Percentiles rank a stretch among this genome's conserved stretches.
These are phyloP conservation scores for Colletotrichum liaoningense DNA, from an alignment of 2,329 filamentous ascomycete genomes.

Conservation along the genomic window DNA sequence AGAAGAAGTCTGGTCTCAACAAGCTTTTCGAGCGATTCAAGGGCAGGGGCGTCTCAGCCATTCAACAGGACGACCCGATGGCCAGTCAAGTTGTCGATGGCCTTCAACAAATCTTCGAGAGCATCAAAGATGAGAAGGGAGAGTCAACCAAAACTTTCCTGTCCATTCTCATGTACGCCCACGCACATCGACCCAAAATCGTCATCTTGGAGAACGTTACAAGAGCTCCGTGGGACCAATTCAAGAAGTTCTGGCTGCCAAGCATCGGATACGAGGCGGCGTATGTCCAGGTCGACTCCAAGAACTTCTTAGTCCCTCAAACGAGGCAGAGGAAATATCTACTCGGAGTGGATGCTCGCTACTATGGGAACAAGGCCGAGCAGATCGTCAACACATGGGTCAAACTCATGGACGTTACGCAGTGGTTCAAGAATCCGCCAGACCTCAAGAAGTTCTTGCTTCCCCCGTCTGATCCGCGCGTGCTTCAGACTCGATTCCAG, in stretches of 20 bases:
- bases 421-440: slow-evolving; percentile 62
- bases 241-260: slow-evolving; percentile 53
- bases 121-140: slow-evolving; percentile 67
- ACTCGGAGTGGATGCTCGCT: slow-evolving; percentile 61
- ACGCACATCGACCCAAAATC: slow-evolving; percentile 67
- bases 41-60: slow-evolving; percentile 58
- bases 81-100: neutral
- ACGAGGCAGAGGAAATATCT: slow-evolving; percentile 72
- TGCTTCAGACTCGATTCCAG: slow-evolving; percentile 62
- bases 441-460: slow-evolving; percentile 72
- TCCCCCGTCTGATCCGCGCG: slow-evolving; percentile 62
- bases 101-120: slow-evolving; percentile 56
- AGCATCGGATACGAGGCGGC: slow-evolving; percentile 66
- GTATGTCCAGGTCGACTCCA: slow-evolving; percentile 70
- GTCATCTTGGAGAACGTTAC: slow-evolving; percentile 80
- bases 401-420: slow-evolving; percentile 55
- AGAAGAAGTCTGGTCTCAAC: slow-evolving; percentile 59
- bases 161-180: slow-evolving; percentile 68
- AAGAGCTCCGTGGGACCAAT: slow-evolving; percentile 67
- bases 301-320: slow-evolving; percentile 80
- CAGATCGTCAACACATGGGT: slow-evolving; percentile 55
- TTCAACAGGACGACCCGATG: slow-evolving; percentile 46
- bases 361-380: slow-evolving; percentile 42
- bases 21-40: slow-evolving; percentile 58
- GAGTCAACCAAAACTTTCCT: slow-evolving; percentile 75